These are phyloP conservation scores for Solanum chmielewskii DNA, from an alignment of 257 asterid genomes.

Conservation along the genomic window DNA sequence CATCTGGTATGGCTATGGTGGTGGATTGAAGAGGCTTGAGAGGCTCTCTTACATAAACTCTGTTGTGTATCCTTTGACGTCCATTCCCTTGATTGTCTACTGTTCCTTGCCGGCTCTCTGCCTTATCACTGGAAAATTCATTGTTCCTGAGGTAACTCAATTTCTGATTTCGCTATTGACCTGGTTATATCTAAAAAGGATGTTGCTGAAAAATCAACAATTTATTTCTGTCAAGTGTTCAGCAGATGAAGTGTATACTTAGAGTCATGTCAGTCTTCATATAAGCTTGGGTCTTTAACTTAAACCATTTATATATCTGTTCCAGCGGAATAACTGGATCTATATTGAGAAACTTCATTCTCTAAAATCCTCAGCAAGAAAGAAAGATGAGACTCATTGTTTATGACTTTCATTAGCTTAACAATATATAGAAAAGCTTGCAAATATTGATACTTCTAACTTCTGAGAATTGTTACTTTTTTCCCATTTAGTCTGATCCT, in stretches of 20 bases:
- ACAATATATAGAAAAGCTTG: not conserved
- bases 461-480: not conserved
- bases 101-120: slow-evolving; percentile 90
- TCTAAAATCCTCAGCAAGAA: not conserved
- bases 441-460: not conserved
- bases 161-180: not conserved
- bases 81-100: slow-evolving; percentile 75
- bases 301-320: not conserved
- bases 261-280: not conserved
- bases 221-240: not conserved
- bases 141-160: slow-evolving; percentile 73
- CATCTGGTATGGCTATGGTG: slow-evolving; percentile 89
- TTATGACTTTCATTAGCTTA: not conserved
- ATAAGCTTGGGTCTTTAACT: not conserved
- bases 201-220: not conserved
- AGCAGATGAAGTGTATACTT: not conserved
- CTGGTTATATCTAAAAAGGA: not conserved
- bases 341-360: not conserved
- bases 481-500: not conserved
- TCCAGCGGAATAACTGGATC: not conserved
- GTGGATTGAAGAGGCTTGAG: slow-evolving; percentile 77
- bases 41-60: slow-evolving; percentile 75
- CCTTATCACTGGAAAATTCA: slow-evolving; percentile 85
- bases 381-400: not conserved
- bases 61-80: slow-evolving; percentile 92